Evolutionary conservation across 129 eudicot genomes (phyloP).

Genomic region (Oenanthe sinensis): DNA sequence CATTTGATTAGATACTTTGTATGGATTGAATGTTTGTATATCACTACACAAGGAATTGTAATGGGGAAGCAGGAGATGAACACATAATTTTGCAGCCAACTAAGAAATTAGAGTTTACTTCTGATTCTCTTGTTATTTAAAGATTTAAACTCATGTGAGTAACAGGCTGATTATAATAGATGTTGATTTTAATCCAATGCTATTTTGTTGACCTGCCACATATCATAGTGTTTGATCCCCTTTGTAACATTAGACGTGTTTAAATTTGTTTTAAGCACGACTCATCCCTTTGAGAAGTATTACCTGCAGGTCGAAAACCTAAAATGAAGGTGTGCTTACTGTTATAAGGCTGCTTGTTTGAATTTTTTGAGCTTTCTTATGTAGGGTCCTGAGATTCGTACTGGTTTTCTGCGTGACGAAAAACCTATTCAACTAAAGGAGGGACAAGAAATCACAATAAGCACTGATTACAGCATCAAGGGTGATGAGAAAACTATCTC

Average conservation of each 20-base stretch:
- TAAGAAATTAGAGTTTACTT: not conserved
- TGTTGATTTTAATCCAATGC: not conserved
- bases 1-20: not conserved
- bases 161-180: not conserved
- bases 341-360: not conserved
- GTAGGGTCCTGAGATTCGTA: constrained; percentile 98
- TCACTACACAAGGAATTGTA: not conserved
- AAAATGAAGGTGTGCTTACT: not conserved
- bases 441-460: constrained; percentile 71
- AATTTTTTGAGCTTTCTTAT: constrained; percentile 1
- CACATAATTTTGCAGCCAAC: not conserved
- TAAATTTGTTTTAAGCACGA: not conserved
- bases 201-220: not conserved
- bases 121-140: not conserved
- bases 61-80: not conserved
- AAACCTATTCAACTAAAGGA: constrained; percentile 81
- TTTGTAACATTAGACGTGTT: not conserved
- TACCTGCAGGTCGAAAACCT: not conserved
- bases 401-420: constrained; percentile 69
- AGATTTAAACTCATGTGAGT: not conserved
- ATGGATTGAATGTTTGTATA: not conserved
- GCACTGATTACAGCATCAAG: constrained; percentile 74
- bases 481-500: constrained; percentile 67
- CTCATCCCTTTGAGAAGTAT: not conserved
- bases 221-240: not conserved